Evolutionary conservation across 306 rosid species (phyloP).

Genomic region (Citrullus amarus): DNA sequence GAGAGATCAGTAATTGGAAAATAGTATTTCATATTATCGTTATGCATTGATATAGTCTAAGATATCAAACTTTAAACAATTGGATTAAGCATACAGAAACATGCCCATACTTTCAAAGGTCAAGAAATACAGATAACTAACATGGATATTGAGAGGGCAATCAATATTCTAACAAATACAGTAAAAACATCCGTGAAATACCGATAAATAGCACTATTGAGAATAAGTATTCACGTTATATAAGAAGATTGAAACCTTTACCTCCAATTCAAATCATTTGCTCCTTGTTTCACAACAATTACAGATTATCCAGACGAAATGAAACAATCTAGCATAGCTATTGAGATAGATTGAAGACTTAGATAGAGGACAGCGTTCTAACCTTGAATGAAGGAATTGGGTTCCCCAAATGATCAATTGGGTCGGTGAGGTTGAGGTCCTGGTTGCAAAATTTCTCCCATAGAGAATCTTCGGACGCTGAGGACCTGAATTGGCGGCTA

Average conservation of each 20-base stretch:
- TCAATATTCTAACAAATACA: background rate
- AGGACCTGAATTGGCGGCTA: constrained; percentile 32
- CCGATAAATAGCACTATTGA: background rate
- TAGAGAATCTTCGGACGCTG: constrained; percentile 52
- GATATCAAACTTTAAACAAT: background rate
- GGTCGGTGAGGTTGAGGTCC: constrained; percentile 40
- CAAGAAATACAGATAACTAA: background rate
- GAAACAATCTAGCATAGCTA: background rate
- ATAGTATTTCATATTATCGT: background rate
- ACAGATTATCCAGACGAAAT: background rate
- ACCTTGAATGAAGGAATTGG: constrained; percentile 69
- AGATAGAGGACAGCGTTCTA: background rate
- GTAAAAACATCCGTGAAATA: background rate
- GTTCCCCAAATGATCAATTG: constrained; percentile 49
- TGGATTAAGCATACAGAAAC: background rate
- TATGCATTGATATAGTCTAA: background rate
- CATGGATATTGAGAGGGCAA: background rate
- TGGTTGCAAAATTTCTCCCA: constrained; percentile 49
- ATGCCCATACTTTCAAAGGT: background rate
- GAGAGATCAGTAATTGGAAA: background rate
- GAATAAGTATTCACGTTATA: background rate
- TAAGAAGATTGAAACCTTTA: background rate
- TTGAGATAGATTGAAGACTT: background rate
- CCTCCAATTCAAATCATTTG: background rate
- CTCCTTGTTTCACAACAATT: background rate